Base-by-base conservation (phyloP, 169 alveolate genomes). In the Cryptosporidium canis region DNA sequence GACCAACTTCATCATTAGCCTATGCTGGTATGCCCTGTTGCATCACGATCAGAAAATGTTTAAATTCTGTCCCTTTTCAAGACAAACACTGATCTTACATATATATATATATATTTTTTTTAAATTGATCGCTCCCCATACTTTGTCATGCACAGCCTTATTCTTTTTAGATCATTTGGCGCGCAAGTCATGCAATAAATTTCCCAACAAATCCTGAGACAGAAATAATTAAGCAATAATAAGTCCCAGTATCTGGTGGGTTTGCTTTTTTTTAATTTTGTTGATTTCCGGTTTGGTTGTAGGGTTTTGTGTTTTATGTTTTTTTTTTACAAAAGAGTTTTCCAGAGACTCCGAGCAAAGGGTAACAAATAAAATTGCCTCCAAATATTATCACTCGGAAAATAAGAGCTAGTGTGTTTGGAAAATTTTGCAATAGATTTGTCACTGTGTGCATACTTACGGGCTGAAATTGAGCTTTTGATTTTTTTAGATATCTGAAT, bases 101-200 rank as follows among this genome's bases (percentile, higher is more conserved):
- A 4, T 45, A 45, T 45, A 1, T 45, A 45, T 45, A 45, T 45
- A 45, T 45, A 45, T 45, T 48, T 48, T 16, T 0, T 31, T 48
- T 16, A 18, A 16, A 12, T 48, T 48, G 6, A 48, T 48, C 55
- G 1, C n/a, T 51, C 63, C 63, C 63, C 63, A 51, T 51, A 51
- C 35, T 47, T 24, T 33, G 83, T 44, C 84, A 70, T 48, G 66
- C 63, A 66, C 12, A 67, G 45, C 66, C 55, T 24, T 51, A 33
- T 70, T 58, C 64, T 70, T 70, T 70, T 70, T 70, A 70, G 84
- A 70, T 70, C 84, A 33, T 24, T 70, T 51, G 84, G 84, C 84
- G 84, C 61, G 68, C 45, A 35, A 51, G 63, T 51, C 63, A 51
- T 51, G 63, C 63, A 51, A 14, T 51, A 21, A 51, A 21, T 51